These are phyloP conservation scores for Venturia effusa DNA, from an alignment of 2,329 filamentous ascomycete genomes.

Conservation along the genomic window DNA sequence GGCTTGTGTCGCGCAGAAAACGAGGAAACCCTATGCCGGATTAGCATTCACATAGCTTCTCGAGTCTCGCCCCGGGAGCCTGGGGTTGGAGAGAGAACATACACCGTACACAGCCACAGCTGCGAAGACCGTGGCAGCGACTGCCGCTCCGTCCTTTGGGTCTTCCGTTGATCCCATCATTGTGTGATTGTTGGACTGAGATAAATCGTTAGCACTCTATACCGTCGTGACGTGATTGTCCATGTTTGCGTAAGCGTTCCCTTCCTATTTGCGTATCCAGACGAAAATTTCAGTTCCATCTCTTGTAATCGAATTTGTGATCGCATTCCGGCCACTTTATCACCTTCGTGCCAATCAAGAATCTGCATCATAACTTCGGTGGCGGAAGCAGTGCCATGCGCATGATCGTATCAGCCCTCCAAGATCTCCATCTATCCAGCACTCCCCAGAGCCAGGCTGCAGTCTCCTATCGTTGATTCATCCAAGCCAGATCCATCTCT, in stretches of 20 bases:
- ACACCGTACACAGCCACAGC: constrained; percentile 85
- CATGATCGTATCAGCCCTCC: too few species aligned
- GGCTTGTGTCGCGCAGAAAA: constrained; percentile 87
- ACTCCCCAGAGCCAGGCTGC: background rate
- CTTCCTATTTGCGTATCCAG: background rate
- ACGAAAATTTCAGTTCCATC: background rate
- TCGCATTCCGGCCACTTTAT: too few species aligned
- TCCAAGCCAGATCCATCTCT: background rate
- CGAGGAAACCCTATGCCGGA: constrained; percentile 60
- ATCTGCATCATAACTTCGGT: background rate
- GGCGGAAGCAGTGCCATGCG: background rate
- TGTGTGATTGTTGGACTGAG: constrained; percentile 50
- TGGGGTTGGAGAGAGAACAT: too few species aligned
- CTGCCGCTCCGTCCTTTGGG: constrained; percentile 61
- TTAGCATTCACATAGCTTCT: background rate
- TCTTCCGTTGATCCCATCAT: constrained; percentile 65
- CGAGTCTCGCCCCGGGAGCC: constrained; percentile 26
- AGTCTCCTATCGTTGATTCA: background rate
- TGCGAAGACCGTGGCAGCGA: constrained; percentile 76
- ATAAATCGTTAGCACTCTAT: background rate
- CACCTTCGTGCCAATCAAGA: too few species aligned
- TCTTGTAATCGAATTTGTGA: too few species aligned
- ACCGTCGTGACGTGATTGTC: background rate
- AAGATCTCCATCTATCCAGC: too few species aligned
- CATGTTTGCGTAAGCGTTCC: background rate